phyloP scores from a whole-genome alignment of 441 rosid genomes.

The Populus hybrid region DNA sequence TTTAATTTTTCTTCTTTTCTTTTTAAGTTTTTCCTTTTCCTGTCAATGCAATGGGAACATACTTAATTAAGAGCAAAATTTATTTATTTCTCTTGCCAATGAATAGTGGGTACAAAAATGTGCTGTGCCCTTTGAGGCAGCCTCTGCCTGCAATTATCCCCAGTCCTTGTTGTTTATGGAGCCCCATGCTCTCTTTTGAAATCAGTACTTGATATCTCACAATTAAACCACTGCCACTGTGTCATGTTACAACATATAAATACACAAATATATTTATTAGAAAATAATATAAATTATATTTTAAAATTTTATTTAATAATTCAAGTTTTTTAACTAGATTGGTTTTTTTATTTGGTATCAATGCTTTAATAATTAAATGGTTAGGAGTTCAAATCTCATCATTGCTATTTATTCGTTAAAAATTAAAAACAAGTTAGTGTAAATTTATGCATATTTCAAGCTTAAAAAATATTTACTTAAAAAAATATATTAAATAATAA shows the following conservation, averaged over 20 bases:
- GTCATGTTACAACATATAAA: neutral
- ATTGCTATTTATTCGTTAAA: too few species aligned
- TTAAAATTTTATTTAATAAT: too few species aligned
- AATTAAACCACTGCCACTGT: neutral
- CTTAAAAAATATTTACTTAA: too few species aligned
- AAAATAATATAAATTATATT: too few species aligned
- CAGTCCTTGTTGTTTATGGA: conserved; percentile 24
- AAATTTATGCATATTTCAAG: too few species aligned
- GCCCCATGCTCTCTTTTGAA: conserved; percentile 26
- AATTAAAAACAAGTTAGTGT: too few species aligned
- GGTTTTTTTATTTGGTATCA: too few species aligned
- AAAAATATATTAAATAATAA: too few species aligned
- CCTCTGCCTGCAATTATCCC: conserved; percentile 15
- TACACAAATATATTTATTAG: neutral
- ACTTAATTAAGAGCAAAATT: conserved; percentile 21
- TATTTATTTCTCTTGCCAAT: conserved; percentile 22
- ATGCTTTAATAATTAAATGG: rapidly evolving
- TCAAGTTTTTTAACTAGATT: too few species aligned
- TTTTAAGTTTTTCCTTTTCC: conserved; percentile 7
- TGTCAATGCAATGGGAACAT: conserved; percentile 37
- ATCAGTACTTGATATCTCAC: neutral
- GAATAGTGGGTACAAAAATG: conserved; percentile 21
- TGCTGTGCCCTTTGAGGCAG: conserved; percentile 15
- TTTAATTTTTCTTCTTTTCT: conserved; percentile 10
- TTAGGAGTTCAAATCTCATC: rapidly evolving